Conservation (phyloP, 345 rosid genomes). For the Eucalyptus erythrocorys region DNA sequence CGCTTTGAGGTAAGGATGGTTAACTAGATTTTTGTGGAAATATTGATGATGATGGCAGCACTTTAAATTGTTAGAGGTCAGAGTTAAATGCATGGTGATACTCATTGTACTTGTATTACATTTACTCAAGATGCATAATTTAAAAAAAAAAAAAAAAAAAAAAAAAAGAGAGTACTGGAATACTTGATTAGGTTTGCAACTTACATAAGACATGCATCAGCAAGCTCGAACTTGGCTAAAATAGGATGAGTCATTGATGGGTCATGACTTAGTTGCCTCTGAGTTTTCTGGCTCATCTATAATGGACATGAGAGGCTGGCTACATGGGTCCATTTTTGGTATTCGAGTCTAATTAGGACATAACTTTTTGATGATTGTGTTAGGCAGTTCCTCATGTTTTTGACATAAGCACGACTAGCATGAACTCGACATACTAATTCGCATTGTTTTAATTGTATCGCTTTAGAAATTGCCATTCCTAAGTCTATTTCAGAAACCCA, state of each 20-base stretch:
- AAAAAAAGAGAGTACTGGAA: neutral
- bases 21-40: too few relatives aligned
- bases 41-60: too few relatives aligned
- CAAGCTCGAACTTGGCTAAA: neutral
- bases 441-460: neutral
- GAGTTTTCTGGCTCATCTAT: neutral
- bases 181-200: neutral
- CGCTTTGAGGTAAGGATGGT: slow-evolving; percentile 74
- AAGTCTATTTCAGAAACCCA: neutral
- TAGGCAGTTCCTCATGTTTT: neutral
- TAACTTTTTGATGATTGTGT: neutral
- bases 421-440: neutral
- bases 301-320: neutral
- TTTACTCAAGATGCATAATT: too few relatives aligned
- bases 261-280: neutral
- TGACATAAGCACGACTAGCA: neutral
- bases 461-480: neutral
- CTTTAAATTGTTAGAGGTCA: too few relatives aligned
- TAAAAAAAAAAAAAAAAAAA: neutral
- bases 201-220: neutral
- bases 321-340: neutral
- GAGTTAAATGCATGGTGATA: too few relatives aligned
- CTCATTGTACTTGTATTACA: too few relatives aligned
- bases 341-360: neutral
- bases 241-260: neutral